Conservation (phyloP, 768 basidiomycete species). For the Lentinula detonsa region DNA sequence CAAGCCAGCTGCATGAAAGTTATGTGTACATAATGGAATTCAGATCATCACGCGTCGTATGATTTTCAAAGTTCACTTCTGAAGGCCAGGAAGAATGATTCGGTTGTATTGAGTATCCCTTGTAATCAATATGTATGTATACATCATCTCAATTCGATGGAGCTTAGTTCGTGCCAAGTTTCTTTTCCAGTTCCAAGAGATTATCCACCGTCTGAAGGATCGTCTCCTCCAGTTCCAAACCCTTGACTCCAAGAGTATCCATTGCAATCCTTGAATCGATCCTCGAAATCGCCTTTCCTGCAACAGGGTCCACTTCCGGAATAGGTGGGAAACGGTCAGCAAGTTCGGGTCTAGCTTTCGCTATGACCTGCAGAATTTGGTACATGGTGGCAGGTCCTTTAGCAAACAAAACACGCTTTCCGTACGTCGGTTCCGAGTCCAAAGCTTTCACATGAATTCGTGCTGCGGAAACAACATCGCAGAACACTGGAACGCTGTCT, state of each 20-base stretch:
- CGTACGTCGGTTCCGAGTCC: slow-evolving; percentile 3
- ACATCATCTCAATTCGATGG: background rate
- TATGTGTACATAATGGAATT: too few relatives aligned
- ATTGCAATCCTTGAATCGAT: slow-evolving; percentile 4
- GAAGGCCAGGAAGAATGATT: too few relatives aligned
- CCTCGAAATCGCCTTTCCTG: background rate
- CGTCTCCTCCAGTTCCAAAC: background rate
- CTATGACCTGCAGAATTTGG: slow-evolving; percentile 1
- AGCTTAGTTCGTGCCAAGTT: background rate
- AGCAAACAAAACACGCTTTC: slow-evolving; percentile 9
- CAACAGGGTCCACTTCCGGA: background rate
- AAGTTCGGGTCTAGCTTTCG: slow-evolving; percentile 1
- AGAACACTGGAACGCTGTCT: slow-evolving; percentile 1
- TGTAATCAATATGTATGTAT: background rate
- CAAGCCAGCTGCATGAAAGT: background rate
- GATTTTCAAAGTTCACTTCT: too few relatives aligned
- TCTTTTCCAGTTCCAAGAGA: slow-evolving; percentile 5
- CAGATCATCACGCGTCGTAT: too few relatives aligned
- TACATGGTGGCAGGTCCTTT: background rate
- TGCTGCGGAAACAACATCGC: slow-evolving; percentile 10
- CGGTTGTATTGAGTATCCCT: too few relatives aligned
- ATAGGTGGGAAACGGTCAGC: slow-evolving; percentile 2
- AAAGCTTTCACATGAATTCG: slow-evolving; percentile 9
- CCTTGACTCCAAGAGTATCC: background rate
- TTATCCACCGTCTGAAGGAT: slow-evolving; percentile 7